These are phyloP conservation scores for Colletotrichum godetiae DNA, from an alignment of 2,329 filamentous ascomycete genomes.

Conservation along the genomic window DNA sequence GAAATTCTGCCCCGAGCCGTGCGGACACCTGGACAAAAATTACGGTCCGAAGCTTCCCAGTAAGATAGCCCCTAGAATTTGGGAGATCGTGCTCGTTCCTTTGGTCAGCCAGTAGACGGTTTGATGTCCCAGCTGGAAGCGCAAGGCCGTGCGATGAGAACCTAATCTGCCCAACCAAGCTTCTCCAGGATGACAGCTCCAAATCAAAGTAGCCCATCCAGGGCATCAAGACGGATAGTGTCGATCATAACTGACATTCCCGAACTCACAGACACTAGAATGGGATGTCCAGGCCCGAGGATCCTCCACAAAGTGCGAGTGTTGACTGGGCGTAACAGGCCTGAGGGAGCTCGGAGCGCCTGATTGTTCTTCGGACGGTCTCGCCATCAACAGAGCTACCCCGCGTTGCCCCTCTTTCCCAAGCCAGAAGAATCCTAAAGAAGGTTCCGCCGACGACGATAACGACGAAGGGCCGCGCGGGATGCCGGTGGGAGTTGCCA, in stretches of 20 bases:
- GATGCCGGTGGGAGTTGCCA: not conserved
- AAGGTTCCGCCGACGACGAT: not conserved
- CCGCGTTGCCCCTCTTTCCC: not conserved
- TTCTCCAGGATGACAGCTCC: not conserved
- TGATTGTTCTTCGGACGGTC: not conserved
- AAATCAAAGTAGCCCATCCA: not conserved
- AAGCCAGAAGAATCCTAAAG: not conserved
- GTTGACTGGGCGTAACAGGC: not conserved
- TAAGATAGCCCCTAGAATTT: too few species aligned
- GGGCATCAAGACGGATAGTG: not conserved
- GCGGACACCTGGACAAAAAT: too few species aligned
- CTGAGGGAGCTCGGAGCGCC: too few species aligned
- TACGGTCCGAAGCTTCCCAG: too few species aligned
- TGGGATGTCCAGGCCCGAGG: not conserved
- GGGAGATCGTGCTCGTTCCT: not conserved
- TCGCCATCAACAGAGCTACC: not conserved
- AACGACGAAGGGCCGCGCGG: not conserved
- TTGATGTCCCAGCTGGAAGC: not conserved
- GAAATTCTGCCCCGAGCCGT: not conserved
- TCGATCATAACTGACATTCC: not conserved
- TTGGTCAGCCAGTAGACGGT: not conserved
- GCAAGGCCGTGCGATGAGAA: not conserved
- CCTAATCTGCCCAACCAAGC: not conserved
- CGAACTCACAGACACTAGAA: not conserved
- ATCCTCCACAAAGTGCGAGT: not conserved